Base-by-base conservation (phyloP, 2,329 filamentous ascomycete genomes). In the Aspergillus chevalieri region DNA sequence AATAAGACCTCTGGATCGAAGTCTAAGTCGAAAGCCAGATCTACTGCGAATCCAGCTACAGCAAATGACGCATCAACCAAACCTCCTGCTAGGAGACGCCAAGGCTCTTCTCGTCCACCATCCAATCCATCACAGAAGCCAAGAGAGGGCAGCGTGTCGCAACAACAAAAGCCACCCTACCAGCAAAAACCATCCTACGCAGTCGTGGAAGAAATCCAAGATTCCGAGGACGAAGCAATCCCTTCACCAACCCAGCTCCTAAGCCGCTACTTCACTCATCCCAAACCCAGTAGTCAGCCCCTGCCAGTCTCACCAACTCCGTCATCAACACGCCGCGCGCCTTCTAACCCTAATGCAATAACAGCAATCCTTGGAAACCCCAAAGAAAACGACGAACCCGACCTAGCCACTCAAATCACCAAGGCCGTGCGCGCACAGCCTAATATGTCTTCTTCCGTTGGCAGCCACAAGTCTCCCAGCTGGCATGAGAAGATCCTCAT, bases 401-500 rank as follows among this genome's bases (percentile, higher is more conserved):
- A 61, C 3, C 56, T 82, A n/a, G 76, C 74, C 52, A 59, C 63
- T 0, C 64, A 67, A 30, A 80, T 83, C 46, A 77, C 75, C 5
- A 58, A 65, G 9, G 72, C 74, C 2, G 67, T 84, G 33, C 74
- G 70, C 34, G 62, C 65, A 6, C 70, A 75, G 24, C 62, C 70
- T 15, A 70, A 52, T 8, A 52, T 54, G 14, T 21, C 17, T 12
- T 47, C 49, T 19, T 46, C 68, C 4, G 67, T 68, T 2, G 68
- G 65, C 7, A 64, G 77, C 49, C 63, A 66, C 6, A 65, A 60
- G 5, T 62, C 65, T 2, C 77, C 76, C 2, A 89, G 82, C 2
- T 97, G 91, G 88, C 78, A 94, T 59, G 89, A 97, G 69, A 94
- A 90, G 71, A 96, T 98, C 43, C 75, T 97, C 5, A 81, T 97